Base-by-base conservation (phyloP, 1,284 basidiomycete genomes). In the Caloboletus firmus region DNA sequence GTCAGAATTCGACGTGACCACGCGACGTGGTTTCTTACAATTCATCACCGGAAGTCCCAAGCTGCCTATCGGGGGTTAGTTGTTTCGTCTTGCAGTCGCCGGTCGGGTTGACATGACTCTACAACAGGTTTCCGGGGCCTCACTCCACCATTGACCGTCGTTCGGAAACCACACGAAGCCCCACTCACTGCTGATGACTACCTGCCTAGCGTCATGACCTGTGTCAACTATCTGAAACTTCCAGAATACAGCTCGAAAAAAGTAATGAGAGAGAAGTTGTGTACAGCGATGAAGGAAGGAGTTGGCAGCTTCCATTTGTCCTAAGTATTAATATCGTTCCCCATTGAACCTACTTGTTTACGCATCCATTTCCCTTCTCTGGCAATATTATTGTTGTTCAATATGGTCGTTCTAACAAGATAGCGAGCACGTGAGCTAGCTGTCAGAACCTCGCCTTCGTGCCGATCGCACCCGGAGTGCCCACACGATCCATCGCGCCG, bases 151-250 rank as follows among this genome's bases (percentile, higher is more conserved):
- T 80, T 99, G 58, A 99, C 97, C 1, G 95, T 99, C 12, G 96
- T 99, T 42, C 89, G 95, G 63, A 98, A 99, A 71, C 93, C 93
- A 18, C 94, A 96, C 64, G 97, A 98, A 72, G 78, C 91, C 5
- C 91, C 93, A 10, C 79, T 94, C 60, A 84, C 85, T 17, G 92
- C 96, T 1, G 95, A 99, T 70, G 93, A 97, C 71, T 97, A 97
- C 70, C 78, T 99, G 37, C 96, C 96, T 0, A 95, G 93, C 68
- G 95, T 98, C 43, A 98, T 98, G 96, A 98, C 96, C 11, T 99
- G 96, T 70, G 95, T 96, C 61, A 97, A 98, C 73, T 96, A 95
- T 68, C 77, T 98, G 67, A 98, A 98, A 73, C 76, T 97, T 63
- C 95, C 95, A 1, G 93, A 96, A 67, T 98, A 97, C 71, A 92